phyloP scores from a whole-genome alignment of 352 stramenopile genomes.

The Pythium vanterpoolii region DNA sequence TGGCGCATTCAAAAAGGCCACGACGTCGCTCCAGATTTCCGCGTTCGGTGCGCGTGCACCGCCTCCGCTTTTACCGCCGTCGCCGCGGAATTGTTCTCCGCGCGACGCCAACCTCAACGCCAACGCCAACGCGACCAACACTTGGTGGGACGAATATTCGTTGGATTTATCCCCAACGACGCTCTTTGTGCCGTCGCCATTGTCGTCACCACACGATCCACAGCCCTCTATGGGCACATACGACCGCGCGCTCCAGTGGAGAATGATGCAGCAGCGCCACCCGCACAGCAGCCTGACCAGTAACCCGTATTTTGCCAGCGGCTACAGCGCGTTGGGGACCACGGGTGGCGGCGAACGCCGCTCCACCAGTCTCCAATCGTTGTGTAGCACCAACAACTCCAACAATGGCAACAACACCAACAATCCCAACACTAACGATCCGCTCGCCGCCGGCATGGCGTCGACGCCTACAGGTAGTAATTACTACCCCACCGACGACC shows the following conservation, averaged over 20 bases:
- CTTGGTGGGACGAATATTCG: constrained; percentile 17
- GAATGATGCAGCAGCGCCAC: constrained; percentile 39
- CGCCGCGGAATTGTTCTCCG: background rate
- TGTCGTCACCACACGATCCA: background rate
- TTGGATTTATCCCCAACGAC: constrained; percentile 1
- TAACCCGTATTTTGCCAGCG: constrained; percentile 15
- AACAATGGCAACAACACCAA: background rate
- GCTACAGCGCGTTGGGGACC: constrained; percentile 11
- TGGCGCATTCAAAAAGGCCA: constrained; percentile 9
- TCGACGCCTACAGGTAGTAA: background rate
- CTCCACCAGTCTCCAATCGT: background rate
- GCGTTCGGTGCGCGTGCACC: background rate
- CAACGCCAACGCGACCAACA: background rate
- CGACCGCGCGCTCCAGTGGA: constrained; percentile 48
- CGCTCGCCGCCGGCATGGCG: background rate
- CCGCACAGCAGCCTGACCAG: constrained; percentile 22
- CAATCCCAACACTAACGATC: constrained; percentile 1
- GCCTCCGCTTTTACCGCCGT: background rate
- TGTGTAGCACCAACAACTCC: constrained; percentile 1
- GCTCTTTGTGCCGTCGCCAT: constrained; percentile 6
- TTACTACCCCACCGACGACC: background rate
- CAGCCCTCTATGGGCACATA: constrained; percentile 45
- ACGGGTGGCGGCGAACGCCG: background rate
- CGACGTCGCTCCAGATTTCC: constrained; percentile 16
- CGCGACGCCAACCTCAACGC: background rate